Evolutionary conservation across 2,329 filamentous ascomycete species (phyloP).

Genomic region (Aspergillus sojae): DNA sequence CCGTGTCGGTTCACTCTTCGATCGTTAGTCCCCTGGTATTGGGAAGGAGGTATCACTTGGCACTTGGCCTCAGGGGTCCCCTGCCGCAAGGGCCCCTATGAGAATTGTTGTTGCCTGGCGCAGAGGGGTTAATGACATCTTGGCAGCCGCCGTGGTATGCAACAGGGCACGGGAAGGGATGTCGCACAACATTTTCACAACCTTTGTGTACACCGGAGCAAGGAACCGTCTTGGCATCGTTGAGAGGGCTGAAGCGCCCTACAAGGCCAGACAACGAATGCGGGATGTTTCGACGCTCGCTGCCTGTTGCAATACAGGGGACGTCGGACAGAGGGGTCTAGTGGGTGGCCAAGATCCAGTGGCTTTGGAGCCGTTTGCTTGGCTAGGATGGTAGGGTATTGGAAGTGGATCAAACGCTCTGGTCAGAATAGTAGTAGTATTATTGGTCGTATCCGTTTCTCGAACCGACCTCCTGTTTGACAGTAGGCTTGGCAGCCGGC

Average conservation of each 20-base stretch:
- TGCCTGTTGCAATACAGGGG: not conserved
- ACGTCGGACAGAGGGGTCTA: not conserved
- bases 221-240: not conserved
- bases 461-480: not conserved
- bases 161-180: not conserved
- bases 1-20: not conserved
- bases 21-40: not conserved
- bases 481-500: not conserved
- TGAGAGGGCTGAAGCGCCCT: not conserved
- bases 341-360: not conserved
- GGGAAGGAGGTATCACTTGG: not conserved
- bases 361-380: slow-evolving; percentile 1
- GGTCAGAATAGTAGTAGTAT: not conserved
- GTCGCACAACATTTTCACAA: not conserved
- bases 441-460: not conserved
- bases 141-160: not conserved
- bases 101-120: not conserved
- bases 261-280: slow-evolving; percentile 2
- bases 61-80: not conserved
- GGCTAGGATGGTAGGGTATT: not conserved
- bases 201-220: not conserved
- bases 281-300: not conserved
- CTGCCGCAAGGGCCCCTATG: not conserved
- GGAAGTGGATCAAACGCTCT: not conserved
- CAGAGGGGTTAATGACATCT: not conserved